Conservation (phyloP, 2,329 filamentous ascomycete species). For the Colletotrichum eleusines region DNA sequence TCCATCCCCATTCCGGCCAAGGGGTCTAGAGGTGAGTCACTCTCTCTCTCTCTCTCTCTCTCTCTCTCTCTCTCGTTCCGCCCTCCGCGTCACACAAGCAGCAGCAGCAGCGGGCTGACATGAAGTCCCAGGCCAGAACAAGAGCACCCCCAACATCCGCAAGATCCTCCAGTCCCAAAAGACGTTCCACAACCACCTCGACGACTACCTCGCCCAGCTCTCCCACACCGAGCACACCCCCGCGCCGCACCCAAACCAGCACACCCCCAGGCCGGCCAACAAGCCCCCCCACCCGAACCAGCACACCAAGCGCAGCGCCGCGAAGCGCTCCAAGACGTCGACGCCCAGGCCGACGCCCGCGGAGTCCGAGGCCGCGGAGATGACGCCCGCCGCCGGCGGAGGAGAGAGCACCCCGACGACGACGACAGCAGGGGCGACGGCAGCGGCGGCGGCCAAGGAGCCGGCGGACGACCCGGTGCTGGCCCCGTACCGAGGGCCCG, state of each 20-base stretch:
- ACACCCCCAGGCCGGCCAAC: slow-evolving; percentile 47
- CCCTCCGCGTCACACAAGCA: neutral
- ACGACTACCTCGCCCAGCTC: slow-evolving; percentile 79
- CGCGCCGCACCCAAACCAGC: slow-evolving; percentile 43
- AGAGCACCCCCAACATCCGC: slow-evolving; percentile 77
- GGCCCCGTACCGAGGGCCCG: slow-evolving; percentile 49
- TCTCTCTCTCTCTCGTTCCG: neutral
- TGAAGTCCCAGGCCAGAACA: slow-evolving; percentile 56
- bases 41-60: neutral
- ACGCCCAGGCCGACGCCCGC: slow-evolving; percentile 24
- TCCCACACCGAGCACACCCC: slow-evolving; percentile 57
- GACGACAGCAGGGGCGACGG: neutral
- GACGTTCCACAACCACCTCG: slow-evolving; percentile 85
- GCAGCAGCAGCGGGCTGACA: slow-evolving; percentile 12
- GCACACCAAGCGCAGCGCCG: slow-evolving; percentile 41
- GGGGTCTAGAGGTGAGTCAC: slow-evolving; percentile 55
- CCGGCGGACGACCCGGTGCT: slow-evolving; percentile 48
- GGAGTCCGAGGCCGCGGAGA: slow-evolving; percentile 51
- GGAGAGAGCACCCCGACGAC: neutral
- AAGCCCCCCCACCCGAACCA: slow-evolving; percentile 39
- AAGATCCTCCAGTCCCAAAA: slow-evolving; percentile 85
- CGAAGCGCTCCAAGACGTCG: slow-evolving; percentile 40
- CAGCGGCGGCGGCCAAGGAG: neutral
- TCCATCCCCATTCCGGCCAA: slow-evolving; percentile 76
- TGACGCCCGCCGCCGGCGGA: slow-evolving; percentile 50